Percentiles rank a stretch among this genome's conserved stretches.
phyloP scores from a whole-genome alignment of 2,329 filamentous ascomycete species.

The Myotisia sp. region DNA sequence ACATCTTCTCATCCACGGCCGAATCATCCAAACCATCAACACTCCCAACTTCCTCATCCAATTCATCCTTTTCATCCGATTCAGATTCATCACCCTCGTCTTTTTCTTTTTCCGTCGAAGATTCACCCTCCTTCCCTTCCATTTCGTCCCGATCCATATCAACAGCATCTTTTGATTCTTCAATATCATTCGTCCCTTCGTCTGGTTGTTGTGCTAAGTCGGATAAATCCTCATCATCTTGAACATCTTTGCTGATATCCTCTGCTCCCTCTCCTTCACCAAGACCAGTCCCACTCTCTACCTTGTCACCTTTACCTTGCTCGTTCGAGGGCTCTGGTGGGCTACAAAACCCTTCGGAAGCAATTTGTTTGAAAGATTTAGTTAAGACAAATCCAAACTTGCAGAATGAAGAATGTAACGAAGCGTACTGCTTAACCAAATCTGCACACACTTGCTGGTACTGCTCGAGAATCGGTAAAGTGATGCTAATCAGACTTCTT shows the following conservation, averaged over 20 bases:
- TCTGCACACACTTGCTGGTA: constrained; percentile 51
- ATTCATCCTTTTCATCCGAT: constrained; percentile 49
- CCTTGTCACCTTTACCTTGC: constrained; percentile 56
- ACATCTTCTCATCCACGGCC: constrained; percentile 96
- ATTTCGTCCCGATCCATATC: constrained; percentile 68
- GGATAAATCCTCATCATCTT: constrained; percentile 80
- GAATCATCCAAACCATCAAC: constrained; percentile 82
- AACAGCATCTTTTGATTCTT: constrained; percentile 34
- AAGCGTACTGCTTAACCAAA: constrained; percentile 43
- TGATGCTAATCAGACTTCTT: constrained; percentile 44
- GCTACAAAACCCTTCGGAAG: constrained; percentile 77
- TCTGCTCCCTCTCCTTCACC: constrained; percentile 91
- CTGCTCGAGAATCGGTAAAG: constrained; percentile 59
- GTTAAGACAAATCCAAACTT: constrained; percentile 63
- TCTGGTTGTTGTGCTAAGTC: constrained; percentile 70
- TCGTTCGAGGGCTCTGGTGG: constrained; percentile 68
- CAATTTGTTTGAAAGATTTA: constrained; percentile 63
- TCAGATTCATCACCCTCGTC: constrained; percentile 47
- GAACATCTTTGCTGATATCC: constrained; percentile 94
- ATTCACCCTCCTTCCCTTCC: constrained; percentile 65
- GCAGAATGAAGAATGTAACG: constrained; percentile 55
- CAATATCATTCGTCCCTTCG: constrained; percentile 27
- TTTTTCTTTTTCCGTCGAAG: constrained; percentile 36
- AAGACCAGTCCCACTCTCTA: constrained; percentile 83
- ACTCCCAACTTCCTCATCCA: constrained; percentile 80